Evolutionary conservation across 2,329 filamentous ascomycete species (phyloP), one percentile per base, ranked within the genome.

Genomic region (Xylariaceae sp.): DNA sequence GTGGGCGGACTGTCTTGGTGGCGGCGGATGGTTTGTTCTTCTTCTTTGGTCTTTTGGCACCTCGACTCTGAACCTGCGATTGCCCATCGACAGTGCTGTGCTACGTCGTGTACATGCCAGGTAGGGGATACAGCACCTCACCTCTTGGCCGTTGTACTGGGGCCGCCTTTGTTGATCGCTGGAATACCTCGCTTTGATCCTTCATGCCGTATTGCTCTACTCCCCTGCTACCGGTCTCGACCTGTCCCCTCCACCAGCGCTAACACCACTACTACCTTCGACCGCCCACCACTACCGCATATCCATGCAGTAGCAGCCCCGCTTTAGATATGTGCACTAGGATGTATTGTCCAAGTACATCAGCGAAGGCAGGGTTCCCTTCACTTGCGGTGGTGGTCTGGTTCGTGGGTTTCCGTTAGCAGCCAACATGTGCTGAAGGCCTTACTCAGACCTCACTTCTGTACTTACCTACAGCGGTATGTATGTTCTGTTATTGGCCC

Each of bases 11-110:
- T 39, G 41, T 28, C 28, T 40, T 38, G 35, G 38, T 44, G 41
- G 44, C 38, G 44, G 44, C 38, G 44, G 44, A 41, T 34, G 36
- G 40, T 34, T 43, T 46, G 37, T 40, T 33, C 27, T 28, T 9
- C 21, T 43, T 35, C n/a, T n/a, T 30, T 34, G 40, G 30, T 27
- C 38, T 40, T n/a, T 40, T 38, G 34, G 41, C 29, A 18, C 30
- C 18, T 31, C 19, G 27, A 26, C 38, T 32, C 14, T 38, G 35
- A n/a, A n/a, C n/a, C n/a, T n/a, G n/a, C n/a, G n/a, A n/a, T n/a
- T n/a, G n/a, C n/a, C n/a, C n/a, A n/a, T n/a, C n/a, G 28, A 21
- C 11, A 34, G 35, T 31, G 31, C 29, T 30, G 34, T 30, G 34
- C 28, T 13, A 28, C 5, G 13, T 28, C 26, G 5, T 28, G 26